phyloP scores from a whole-genome alignment of 768 basidiomycete genomes.

The Mrakia gelida region DNA sequence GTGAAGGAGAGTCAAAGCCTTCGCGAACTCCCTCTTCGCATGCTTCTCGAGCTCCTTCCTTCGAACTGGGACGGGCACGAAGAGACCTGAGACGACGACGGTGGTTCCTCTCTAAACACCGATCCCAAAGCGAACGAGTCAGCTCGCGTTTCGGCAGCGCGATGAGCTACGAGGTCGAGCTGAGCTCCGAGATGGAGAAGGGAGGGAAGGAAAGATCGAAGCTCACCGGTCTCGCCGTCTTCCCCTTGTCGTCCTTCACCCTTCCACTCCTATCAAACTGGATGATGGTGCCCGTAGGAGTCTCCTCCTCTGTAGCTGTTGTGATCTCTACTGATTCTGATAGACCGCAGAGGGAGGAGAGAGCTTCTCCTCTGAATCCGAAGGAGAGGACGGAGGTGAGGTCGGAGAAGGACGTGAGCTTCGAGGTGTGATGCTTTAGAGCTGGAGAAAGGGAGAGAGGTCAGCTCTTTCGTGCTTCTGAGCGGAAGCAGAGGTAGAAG shows the following conservation, averaged over 20 bases:
- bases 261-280: constrained; percentile 65
- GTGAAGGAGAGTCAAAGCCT: constrained; percentile 72
- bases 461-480: neutral
- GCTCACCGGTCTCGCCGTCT: constrained; percentile 71
- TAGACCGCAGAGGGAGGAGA: constrained; percentile 86
- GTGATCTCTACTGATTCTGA: constrained; percentile 63
- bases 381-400: constrained; percentile 71
- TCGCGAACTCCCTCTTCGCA: constrained; percentile 79
- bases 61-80: constrained; percentile 78
- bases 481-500: neutral
- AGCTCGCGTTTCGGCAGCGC: neutral
- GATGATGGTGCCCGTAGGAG: constrained; percentile 76
- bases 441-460: constrained; percentile 50
- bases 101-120: constrained; percentile 80
- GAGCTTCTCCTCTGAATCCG: constrained; percentile 93
- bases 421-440: constrained; percentile 90
- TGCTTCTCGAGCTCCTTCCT: constrained; percentile 87
- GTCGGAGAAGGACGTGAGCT: constrained; percentile 70
- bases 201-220: neutral
- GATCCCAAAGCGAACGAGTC: neutral
- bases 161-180: too few species aligned
- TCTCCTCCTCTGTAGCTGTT: constrained; percentile 65
- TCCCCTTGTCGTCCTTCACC: constrained; percentile 53
- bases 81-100: constrained; percentile 63
- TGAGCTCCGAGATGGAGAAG: neutral